Conservation (phyloP, 2,329 filamentous ascomycete genomes). For the Fusarium tjaetaba region DNA sequence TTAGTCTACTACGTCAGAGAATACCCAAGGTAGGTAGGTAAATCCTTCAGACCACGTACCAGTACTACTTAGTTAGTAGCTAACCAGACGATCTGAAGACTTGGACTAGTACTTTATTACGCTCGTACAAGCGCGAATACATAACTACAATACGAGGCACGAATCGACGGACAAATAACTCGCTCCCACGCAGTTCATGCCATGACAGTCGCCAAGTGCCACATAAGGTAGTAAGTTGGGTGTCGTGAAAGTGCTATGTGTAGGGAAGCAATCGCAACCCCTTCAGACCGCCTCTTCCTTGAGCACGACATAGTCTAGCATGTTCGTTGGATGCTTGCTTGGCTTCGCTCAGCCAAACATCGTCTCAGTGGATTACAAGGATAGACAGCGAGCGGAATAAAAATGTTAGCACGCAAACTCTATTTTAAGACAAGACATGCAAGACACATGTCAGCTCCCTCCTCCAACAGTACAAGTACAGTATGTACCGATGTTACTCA, state of each 20-base stretch:
- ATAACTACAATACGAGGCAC: background rate
- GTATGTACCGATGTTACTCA: background rate
- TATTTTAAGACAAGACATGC: background rate
- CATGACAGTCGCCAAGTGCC: background rate
- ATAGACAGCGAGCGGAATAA: background rate
- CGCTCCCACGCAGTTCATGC: background rate
- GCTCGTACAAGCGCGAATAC: background rate
- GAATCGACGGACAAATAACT: background rate
- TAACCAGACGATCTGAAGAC: background rate
- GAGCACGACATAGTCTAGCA: background rate
- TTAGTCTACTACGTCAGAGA: background rate
- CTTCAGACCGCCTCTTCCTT: conserved; percentile 28
- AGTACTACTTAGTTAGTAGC: too few species aligned
- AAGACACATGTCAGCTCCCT: background rate
- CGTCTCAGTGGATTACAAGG: background rate
- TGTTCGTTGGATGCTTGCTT: background rate
- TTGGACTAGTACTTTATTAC: background rate
- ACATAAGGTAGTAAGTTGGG: background rate
- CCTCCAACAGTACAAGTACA: background rate
- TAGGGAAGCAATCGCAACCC: background rate
- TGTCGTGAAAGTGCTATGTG: conserved; percentile 7
- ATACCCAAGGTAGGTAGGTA: background rate
- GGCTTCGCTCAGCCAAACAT: background rate
- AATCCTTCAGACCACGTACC: background rate
- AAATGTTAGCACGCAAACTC: background rate